Percentiles rank a stretch among this genome's conserved stretches.
Conservation (phyloP, 345 rosid genomes). For the Mercurialis annua region DNA sequence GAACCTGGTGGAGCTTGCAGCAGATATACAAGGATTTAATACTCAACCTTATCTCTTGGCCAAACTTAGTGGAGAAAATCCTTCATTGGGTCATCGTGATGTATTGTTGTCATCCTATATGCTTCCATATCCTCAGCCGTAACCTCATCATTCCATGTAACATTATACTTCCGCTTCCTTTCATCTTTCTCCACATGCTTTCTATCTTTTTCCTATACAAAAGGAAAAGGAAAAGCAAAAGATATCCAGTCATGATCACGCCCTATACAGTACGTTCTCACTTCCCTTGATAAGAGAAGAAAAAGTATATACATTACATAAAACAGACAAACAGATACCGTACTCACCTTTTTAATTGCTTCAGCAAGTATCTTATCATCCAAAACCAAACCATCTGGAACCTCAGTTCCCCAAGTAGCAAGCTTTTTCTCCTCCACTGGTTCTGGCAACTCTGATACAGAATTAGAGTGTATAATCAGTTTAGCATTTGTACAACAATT, state of each 20-base stretch:
- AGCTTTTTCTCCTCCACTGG: conserved; percentile 58
- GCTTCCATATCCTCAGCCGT: conserved; percentile 65
- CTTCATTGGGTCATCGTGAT: conserved; percentile 56
- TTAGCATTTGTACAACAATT: neutral
- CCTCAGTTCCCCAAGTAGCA: conserved; percentile 81
- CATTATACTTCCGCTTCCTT: conserved; percentile 15
- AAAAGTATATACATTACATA: neutral
- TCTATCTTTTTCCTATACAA: conserved; percentile 8
- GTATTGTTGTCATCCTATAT: conserved; percentile 48
- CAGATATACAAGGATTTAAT: neutral
- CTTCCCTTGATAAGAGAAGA: neutral
- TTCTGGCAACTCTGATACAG: conserved; percentile 31
- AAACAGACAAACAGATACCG: neutral
- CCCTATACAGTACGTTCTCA: neutral
- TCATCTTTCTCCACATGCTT: conserved; percentile 11
- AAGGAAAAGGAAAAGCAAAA: too few relatives aligned
- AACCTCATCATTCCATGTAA: conserved; percentile 17
- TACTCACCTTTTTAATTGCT: conserved; percentile 59
- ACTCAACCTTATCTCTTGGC: neutral
- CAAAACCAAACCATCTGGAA: conserved; percentile 59
- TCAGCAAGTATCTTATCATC: conserved; percentile 55
- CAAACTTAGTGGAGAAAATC: conserved; percentile 35
- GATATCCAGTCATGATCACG: neutral
- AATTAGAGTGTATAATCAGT: neutral
- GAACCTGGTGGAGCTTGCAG: neutral